A percentile compares a stretch with the other conserved stretches of the same genome.
These are phyloP conservation scores for Fusarium coicis DNA, from an alignment of 2,329 filamentous ascomycete genomes.

Conservation along the genomic window DNA sequence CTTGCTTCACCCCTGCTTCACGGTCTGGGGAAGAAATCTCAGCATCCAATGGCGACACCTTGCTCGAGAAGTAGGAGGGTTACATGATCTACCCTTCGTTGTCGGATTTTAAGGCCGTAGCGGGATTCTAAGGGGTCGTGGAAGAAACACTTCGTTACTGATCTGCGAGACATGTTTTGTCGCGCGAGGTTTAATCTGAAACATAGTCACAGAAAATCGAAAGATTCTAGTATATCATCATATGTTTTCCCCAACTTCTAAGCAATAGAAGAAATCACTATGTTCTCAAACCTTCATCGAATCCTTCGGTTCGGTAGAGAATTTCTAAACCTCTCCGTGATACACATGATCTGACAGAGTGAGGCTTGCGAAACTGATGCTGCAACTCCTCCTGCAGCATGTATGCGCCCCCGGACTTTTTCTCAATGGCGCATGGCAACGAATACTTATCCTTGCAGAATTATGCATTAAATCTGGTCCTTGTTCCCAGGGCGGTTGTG, in stretches of 20 bases:
- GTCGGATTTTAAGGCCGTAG: neutral
- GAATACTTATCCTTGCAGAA: slow-evolving; percentile 6
- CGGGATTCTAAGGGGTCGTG: neutral
- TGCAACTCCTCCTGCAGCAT: slow-evolving; percentile 19
- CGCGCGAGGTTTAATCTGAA: slow-evolving; percentile 22
- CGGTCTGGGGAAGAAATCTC: slow-evolving; percentile 20
- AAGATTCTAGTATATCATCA: slow-evolving; percentile 14
- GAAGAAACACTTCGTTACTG: slow-evolving; percentile 4
- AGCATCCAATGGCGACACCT: neutral
- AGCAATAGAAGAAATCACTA: neutral
- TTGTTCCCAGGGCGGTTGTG: slow-evolving; percentile 18
- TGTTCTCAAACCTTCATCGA: neutral
- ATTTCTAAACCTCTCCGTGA: neutral
- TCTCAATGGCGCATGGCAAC: slow-evolving; percentile 2
- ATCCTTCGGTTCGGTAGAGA: slow-evolving; percentile 1
- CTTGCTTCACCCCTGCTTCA: neutral
- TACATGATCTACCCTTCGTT: slow-evolving; percentile 24
- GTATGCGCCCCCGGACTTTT: slow-evolving; percentile 9
- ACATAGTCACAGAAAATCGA: slow-evolving; percentile 22
- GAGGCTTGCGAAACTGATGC: slow-evolving; percentile 4
- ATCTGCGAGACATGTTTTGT: slow-evolving; percentile 18
- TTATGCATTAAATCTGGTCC: neutral
- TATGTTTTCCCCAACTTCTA: neutral
- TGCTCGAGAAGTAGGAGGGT: neutral
- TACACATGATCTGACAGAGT: slow-evolving; percentile 26